Conservation (phyloP, 73 alveolate species). For the Paramecium biaurelia region DNA sequence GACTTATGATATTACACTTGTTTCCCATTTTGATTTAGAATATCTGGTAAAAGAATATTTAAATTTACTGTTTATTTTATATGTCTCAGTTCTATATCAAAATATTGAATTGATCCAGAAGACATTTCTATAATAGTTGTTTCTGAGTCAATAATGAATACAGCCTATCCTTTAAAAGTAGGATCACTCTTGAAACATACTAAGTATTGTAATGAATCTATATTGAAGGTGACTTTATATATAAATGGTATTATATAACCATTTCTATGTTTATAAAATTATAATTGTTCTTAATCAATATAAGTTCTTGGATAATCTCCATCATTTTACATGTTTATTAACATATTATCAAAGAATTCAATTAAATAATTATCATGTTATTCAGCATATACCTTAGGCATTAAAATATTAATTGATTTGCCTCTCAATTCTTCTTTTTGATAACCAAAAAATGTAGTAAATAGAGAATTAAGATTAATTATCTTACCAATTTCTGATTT, state of each 20-base stretch:
- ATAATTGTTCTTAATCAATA: conserved; percentile 24
- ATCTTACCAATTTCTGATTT: not conserved
- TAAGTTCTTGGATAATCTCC: conserved; percentile 23
- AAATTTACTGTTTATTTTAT: not conserved
- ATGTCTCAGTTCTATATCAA: conserved; percentile 34
- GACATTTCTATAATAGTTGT: conserved; percentile 3
- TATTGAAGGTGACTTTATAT: not conserved
- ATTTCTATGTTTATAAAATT: conserved; percentile 41
- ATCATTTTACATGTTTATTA: not conserved
- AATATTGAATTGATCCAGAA: conserved; percentile 39
- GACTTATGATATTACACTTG: not conserved
- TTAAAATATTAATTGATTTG: not conserved
- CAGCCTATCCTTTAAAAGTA: not conserved
- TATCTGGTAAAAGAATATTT: not conserved
- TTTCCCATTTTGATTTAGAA: not conserved
- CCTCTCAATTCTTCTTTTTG: conserved; percentile 52
- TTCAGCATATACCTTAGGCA: conserved; percentile 40
- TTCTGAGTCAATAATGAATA: not conserved
- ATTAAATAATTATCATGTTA: conserved; percentile 36
- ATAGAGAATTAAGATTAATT: conserved; percentile 34
- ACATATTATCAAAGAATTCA: conserved; percentile 26
- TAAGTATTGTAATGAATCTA: not conserved
- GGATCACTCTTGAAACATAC: conserved; percentile 37
- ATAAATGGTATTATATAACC: conserved; percentile 50
- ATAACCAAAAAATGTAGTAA: conserved; percentile 56